phyloP scores from a whole-genome alignment of 2,329 filamentous ascomycete genomes.

The Curvularia eragrostidis region DNA sequence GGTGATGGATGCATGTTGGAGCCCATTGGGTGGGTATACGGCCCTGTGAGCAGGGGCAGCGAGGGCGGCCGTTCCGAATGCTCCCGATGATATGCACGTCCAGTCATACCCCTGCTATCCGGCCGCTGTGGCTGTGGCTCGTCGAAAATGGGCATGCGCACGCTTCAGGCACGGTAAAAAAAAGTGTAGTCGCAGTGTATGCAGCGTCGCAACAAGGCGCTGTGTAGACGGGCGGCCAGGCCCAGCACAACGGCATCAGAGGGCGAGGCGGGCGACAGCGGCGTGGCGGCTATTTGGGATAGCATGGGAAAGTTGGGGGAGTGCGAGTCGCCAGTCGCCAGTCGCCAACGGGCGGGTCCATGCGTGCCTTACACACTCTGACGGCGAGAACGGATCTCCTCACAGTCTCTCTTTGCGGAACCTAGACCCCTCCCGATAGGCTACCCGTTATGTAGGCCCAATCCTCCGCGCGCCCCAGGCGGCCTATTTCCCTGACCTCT shows the following conservation, averaged over 20 bases:
- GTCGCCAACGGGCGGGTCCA: constrained; percentile 8
- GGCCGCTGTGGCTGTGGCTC: constrained; percentile 17
- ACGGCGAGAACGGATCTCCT: constrained; percentile 25
- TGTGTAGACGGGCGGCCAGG: no score
- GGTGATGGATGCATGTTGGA: constrained; percentile 4
- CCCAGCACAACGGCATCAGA: neutral
- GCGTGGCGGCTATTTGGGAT: neutral
- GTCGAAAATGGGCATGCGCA: constrained; percentile 4
- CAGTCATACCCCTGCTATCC: constrained; percentile 15
- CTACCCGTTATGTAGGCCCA: constrained; percentile 20
- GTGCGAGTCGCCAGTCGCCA: constrained; percentile 13
- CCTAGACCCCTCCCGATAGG: constrained; percentile 39
- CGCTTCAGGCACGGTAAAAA: neutral
- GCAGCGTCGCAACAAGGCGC: neutral
- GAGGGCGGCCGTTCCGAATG: constrained; percentile 15
- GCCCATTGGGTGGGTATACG: constrained; percentile 12
- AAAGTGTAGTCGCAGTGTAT: neutral
- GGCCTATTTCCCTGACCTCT: constrained; percentile 37
- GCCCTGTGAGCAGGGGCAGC: constrained; percentile 6
- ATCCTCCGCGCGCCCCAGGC: constrained; percentile 27
- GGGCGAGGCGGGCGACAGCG: neutral
- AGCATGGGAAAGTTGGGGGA: constrained; percentile 3
- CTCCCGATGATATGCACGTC: constrained; percentile 20
- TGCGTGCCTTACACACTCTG: constrained; percentile 17
- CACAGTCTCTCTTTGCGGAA: constrained; percentile 19